A percentile compares a stretch with the other conserved stretches of the same genome.
Evolutionary conservation across 2,329 filamentous ascomycete genomes (phyloP).

Genomic region (Raffaelea ambrosiae): DNA sequence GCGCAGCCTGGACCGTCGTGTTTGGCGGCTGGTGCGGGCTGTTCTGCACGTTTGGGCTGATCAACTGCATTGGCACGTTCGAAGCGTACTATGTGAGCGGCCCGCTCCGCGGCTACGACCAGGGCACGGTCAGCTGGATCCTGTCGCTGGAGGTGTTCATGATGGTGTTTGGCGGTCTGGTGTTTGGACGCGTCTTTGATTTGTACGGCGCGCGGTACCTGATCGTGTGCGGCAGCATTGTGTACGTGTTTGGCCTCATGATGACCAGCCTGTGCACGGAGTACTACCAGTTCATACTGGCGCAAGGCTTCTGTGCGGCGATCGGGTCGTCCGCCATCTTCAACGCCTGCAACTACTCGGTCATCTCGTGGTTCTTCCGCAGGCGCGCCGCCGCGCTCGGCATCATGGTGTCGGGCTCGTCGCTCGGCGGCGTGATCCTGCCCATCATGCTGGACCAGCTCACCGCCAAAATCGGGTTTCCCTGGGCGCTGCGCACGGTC

Average conservation of each 20-base stretch:
- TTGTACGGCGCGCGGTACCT: slow-evolving; percentile 49
- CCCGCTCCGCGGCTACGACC: slow-evolving; percentile 35
- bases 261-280: slow-evolving; percentile 41
- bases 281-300: slow-evolving; percentile 32
- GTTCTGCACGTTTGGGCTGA: slow-evolving; percentile 29
- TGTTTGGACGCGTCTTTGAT: slow-evolving; percentile 41
- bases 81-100: slow-evolving; percentile 45
- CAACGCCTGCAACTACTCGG: slow-evolving; percentile 23
- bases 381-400: slow-evolving; percentile 39
- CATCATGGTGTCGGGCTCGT: slow-evolving; percentile 38
- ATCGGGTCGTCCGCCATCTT: slow-evolving; percentile 27
- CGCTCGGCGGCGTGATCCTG: slow-evolving; percentile 43
- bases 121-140: slow-evolving; percentile 49
- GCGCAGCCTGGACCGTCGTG: slow-evolving; percentile 42
- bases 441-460: slow-evolving; percentile 48
- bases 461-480: slow-evolving; percentile 34
- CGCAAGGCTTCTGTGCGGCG: slow-evolving; percentile 24
- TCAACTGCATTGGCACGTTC: slow-evolving; percentile 43
- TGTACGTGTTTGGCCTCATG: slow-evolving; percentile 52
- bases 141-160: slow-evolving; percentile 40
- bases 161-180: slow-evolving; percentile 36
- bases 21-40: slow-evolving; percentile 24
- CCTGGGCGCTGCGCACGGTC: slow-evolving; percentile 28
- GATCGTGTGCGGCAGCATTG: slow-evolving; percentile 39
- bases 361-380: slow-evolving; percentile 38